Evolutionary conservation across 2,329 filamentous ascomycete species (phyloP).

Genomic region (Monosporascus ibericus): DNA sequence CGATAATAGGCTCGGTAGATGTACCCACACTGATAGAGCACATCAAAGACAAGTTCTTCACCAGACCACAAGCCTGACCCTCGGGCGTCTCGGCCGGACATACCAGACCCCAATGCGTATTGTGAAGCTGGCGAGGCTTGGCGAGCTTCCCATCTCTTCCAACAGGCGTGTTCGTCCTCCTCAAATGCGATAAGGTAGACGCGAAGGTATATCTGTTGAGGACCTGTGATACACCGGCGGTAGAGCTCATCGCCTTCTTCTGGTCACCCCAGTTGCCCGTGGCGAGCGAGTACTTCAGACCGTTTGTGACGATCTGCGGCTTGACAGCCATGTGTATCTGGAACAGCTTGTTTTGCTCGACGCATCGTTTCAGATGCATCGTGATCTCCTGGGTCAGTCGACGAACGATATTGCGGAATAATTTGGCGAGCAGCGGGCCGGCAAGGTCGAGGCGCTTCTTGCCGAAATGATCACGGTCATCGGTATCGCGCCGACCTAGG

Average conservation of each 20-base stretch:
- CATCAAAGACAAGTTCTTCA: constrained; percentile 97
- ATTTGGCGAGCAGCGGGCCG: constrained; percentile 87
- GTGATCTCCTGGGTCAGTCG: constrained; percentile 88
- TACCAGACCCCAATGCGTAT: constrained; percentile 96
- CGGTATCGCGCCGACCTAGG: constrained; percentile 84
- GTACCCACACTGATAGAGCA: constrained; percentile 96
- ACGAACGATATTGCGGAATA: constrained; percentile 88
- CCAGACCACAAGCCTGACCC: constrained; percentile 94
- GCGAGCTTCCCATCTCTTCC: constrained; percentile 97
- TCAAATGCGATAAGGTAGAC: constrained; percentile 92
- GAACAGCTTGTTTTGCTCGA: constrained; percentile 84
- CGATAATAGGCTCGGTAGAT: constrained; percentile 80
- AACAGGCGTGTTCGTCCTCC: constrained; percentile 95
- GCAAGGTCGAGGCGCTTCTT: constrained; percentile 97
- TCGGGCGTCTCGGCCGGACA: constrained; percentile 97
- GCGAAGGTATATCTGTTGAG: constrained; percentile 96
- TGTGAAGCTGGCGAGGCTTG: constrained; percentile 95
- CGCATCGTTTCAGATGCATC: constrained; percentile 84
- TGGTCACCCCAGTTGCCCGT: constrained; percentile 99
- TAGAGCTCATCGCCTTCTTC: constrained; percentile 93
- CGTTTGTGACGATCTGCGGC: constrained; percentile 83
- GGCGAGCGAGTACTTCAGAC: constrained; percentile 91
- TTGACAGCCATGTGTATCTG: constrained; percentile 89
- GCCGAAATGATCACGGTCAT: constrained; percentile 97
- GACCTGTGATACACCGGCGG: constrained; percentile 96